Evolutionary conservation across 2,329 filamentous ascomycete genomes (phyloP).

Genomic region (Trichoderma sp.): DNA sequence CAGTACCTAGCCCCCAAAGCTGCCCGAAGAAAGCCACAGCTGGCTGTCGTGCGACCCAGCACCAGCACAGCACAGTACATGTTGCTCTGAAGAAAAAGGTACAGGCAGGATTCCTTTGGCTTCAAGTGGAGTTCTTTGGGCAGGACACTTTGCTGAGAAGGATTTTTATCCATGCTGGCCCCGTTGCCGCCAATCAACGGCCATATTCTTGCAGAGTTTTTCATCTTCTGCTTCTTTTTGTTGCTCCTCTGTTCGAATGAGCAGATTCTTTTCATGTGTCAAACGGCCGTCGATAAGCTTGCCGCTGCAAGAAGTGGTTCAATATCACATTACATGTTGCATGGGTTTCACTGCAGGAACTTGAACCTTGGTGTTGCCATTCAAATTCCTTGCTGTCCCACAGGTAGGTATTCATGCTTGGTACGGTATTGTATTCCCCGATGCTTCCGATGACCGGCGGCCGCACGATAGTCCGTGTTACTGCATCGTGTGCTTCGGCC

Average conservation of each 20-base stretch:
- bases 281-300: no score
- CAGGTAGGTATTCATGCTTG: neutral
- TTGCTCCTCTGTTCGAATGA: neutral
- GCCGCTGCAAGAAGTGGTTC: neutral
- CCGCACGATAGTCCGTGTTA: neutral
- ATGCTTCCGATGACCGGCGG: constrained; percentile 12
- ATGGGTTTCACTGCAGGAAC: neutral
- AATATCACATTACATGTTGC: neutral
- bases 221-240: neutral
- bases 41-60: neutral
- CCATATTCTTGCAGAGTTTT: constrained; percentile 15
- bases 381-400: neutral
- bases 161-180: constrained; percentile 6
- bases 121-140: neutral
- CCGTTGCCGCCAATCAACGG: constrained; percentile 14
- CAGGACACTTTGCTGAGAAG: neutral
- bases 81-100: neutral
- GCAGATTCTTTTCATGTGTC: neutral
- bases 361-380: neutral
- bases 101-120: neutral
- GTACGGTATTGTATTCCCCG: neutral
- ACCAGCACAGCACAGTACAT: neutral
- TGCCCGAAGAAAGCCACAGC: neutral
- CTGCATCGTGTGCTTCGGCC: neutral
- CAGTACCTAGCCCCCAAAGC: neutral